Percentiles rank a stretch among this genome's conserved stretches.
Conservation (phyloP, 1,284 basidiomycete genomes). For the Heterobasidion irregulare region DNA sequence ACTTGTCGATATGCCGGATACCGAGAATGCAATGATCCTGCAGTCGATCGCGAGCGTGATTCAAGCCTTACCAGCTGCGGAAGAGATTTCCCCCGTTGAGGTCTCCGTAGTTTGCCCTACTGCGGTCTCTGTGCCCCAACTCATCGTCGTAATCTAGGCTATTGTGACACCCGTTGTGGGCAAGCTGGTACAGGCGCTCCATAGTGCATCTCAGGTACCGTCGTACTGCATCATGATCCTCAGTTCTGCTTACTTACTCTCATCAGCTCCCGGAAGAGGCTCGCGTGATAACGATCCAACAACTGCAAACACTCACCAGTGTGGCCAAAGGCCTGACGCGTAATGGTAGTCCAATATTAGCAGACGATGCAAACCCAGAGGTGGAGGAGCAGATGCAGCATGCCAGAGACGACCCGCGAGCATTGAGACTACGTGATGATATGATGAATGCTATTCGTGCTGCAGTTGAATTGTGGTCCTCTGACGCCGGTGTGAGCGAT, state of each 20-base stretch:
- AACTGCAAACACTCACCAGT: slow-evolving; percentile 74
- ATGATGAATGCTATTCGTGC: slow-evolving; percentile 53
- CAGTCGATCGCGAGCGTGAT: slow-evolving; percentile 88
- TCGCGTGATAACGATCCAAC: slow-evolving; percentile 47
- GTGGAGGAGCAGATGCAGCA: slow-evolving; percentile 43
- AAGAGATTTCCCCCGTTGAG: slow-evolving; percentile 74
- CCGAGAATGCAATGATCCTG: slow-evolving; percentile 82
- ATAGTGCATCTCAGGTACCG: slow-evolving; percentile 15
- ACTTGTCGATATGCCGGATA: slow-evolving; percentile 70
- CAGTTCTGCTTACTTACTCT: background rate
- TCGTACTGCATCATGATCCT: slow-evolving; percentile 35
- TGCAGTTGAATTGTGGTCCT: slow-evolving; percentile 68
- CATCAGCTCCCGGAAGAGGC: slow-evolving; percentile 63
- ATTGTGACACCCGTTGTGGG: slow-evolving; percentile 72
- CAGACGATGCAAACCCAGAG: slow-evolving; percentile 37
- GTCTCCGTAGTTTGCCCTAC: slow-evolving; percentile 22
- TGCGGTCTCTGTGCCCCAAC: background rate
- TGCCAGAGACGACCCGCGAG: slow-evolving; percentile 59
- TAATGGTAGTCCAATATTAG: slow-evolving; percentile 56
- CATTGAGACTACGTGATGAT: slow-evolving; percentile 53
- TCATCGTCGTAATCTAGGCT: slow-evolving; percentile 33
- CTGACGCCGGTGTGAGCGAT: slow-evolving; percentile 67
- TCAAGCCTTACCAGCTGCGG: slow-evolving; percentile 71
- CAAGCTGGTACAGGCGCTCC: slow-evolving; percentile 57
- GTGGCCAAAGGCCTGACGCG: slow-evolving; percentile 80